These are phyloP conservation scores for Amoebophrya sp. DNA, from an alignment of 169 alveolate genomes.

Conservation along the genomic window DNA sequence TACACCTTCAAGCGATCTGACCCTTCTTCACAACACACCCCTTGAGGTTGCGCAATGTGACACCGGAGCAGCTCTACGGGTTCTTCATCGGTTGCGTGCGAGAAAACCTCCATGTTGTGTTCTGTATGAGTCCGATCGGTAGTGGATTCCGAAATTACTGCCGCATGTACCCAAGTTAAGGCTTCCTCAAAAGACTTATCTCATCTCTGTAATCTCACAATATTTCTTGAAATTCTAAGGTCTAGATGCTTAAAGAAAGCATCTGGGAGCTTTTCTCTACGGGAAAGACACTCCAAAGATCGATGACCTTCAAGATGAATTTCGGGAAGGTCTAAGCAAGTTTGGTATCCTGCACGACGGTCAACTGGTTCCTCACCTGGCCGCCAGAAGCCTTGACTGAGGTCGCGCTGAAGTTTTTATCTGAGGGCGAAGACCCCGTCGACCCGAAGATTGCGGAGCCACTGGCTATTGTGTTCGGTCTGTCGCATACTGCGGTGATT, in stretches of 20 bases:
- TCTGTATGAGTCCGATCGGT: constrained; percentile 87
- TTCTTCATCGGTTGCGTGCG: constrained; percentile 77
- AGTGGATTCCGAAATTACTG: constrained; percentile 78
- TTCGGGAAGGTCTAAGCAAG: constrained; percentile 67
- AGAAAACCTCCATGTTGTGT: constrained; percentile 79
- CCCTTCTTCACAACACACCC: not conserved
- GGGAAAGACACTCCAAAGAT: no score
- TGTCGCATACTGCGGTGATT: constrained; percentile 70
- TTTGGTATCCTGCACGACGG: constrained; percentile 84
- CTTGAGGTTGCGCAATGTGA: not conserved
- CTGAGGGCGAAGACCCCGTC: constrained; percentile 48
- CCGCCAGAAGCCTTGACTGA: constrained; percentile 88
- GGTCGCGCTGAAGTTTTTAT: constrained; percentile 79
- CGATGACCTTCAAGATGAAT: not conserved
- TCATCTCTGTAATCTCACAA: no score
- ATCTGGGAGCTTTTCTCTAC: no score
- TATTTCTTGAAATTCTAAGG: no score
- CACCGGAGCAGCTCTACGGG: constrained; percentile 69
- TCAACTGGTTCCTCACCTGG: constrained; percentile 92
- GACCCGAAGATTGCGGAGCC: constrained; percentile 51
- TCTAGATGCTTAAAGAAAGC: no score
- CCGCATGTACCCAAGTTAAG: constrained; percentile 64
- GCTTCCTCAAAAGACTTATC: not conserved
- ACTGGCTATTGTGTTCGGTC: constrained; percentile 72
- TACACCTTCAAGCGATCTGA: not conserved